Percentiles rank a stretch among this genome's conserved stretches.
phyloP scores from a whole-genome alignment of 2,329 filamentous ascomycete genomes.

The Acephala macrosclerotiorum region DNA sequence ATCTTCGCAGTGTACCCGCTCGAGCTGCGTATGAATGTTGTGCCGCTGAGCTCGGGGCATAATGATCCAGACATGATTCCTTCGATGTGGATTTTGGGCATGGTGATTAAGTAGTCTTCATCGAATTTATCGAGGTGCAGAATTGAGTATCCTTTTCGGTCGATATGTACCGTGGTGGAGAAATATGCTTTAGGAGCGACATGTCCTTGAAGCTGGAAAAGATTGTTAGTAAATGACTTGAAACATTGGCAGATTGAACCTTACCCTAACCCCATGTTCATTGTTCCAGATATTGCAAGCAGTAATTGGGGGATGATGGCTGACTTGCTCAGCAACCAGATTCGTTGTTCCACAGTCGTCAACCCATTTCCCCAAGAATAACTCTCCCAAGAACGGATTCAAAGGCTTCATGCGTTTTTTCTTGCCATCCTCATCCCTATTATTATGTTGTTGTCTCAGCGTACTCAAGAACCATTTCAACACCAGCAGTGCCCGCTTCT shows the following conservation, averaged over 20 bases:
- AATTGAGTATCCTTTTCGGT: slow-evolving; percentile 89
- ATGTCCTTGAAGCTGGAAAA: slow-evolving; percentile 72
- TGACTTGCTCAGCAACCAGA: slow-evolving; percentile 92
- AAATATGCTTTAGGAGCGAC: slow-evolving; percentile 96
- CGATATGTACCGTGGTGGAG: slow-evolving; percentile 90
- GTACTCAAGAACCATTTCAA: slow-evolving; percentile 96
- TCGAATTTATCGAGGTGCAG: slow-evolving; percentile 70
- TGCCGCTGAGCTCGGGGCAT: slow-evolving; percentile 88
- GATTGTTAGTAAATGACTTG: slow-evolving; percentile 16
- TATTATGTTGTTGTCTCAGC: slow-evolving; percentile 82
- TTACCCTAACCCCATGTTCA: slow-evolving; percentile 71
- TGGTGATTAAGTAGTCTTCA: slow-evolving; percentile 83
- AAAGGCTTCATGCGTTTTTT: slow-evolving; percentile 94
- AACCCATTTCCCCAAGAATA: slow-evolving; percentile 91
- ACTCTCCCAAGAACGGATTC: slow-evolving; percentile 93
- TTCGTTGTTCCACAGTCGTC: slow-evolving; percentile 82
- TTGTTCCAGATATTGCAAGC: slow-evolving; percentile 92
- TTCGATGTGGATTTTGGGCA: slow-evolving; percentile 91
- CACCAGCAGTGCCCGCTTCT: slow-evolving; percentile 84
- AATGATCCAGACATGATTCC: slow-evolving; percentile 85
- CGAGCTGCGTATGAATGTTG: slow-evolving; percentile 84
- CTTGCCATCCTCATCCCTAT: slow-evolving; percentile 69
- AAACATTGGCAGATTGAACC: background rate
- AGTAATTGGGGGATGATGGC: slow-evolving; percentile 92
- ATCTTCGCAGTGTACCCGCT: slow-evolving; percentile 88